Evolutionary conservation across 345 rosid genomes (phyloP).

Genomic region (Excoecaria cochinchinensis): DNA sequence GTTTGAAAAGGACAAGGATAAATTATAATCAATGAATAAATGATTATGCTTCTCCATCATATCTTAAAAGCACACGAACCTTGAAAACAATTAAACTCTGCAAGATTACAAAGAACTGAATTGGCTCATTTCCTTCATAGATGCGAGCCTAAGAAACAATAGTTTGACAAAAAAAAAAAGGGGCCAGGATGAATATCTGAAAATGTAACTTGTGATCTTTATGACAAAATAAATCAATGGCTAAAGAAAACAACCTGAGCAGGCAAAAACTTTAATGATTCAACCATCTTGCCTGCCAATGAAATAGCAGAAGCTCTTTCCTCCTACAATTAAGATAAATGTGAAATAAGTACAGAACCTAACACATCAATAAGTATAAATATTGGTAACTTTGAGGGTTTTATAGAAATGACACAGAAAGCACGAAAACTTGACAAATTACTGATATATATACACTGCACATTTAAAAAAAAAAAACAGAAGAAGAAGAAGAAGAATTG

Average conservation of each 20-base stretch:
- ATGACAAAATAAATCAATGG: neutral
- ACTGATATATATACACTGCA: neutral
- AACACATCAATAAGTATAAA: neutral
- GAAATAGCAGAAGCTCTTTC: constrained; percentile 81
- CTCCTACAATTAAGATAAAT: constrained; percentile 44
- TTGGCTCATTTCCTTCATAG: constrained; percentile 89
- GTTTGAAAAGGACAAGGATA: neutral
- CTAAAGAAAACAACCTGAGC: constrained; percentile 58
- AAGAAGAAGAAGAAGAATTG: neutral
- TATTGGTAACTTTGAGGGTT: neutral
- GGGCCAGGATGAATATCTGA: constrained; percentile 12
- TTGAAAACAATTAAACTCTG: constrained; percentile 87
- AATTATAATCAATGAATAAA: neutral
- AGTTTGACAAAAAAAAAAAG: neutral
- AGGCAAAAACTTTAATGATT: constrained; percentile 80
- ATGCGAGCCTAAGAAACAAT: constrained; percentile 63
- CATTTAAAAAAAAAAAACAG: too few relatives aligned
- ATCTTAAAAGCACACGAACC: constrained; percentile 47
- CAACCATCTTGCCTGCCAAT: constrained; percentile 81
- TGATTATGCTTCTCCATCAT: neutral
- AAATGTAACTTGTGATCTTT: neutral
- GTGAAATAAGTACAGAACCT: neutral
- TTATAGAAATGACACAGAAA: neutral
- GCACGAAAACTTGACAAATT: neutral
- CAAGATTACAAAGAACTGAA: constrained; percentile 83